Percentiles rank a stretch among this genome's conserved stretches.
phyloP scores from a whole-genome alignment of 2,329 filamentous ascomycete genomes.

The Stemphylium vesicarium region DNA sequence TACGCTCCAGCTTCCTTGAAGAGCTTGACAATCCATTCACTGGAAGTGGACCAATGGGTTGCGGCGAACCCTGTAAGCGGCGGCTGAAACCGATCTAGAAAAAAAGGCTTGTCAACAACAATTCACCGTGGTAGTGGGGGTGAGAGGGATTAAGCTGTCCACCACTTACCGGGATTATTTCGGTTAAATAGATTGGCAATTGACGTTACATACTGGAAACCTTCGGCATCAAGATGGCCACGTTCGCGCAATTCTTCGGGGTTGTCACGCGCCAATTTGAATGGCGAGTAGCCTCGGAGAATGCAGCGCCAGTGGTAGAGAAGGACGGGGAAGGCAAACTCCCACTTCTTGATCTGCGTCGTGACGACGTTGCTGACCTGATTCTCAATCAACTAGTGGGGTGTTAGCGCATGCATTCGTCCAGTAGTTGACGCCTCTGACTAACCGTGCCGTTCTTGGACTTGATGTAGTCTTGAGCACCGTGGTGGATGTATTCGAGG shows the following conservation, averaged over 20 bases:
- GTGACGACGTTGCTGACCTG: conserved; percentile 44
- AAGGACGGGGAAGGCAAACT: conserved; percentile 41
- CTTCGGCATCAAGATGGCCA: conserved; percentile 38
- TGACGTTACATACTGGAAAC: conserved; percentile 39
- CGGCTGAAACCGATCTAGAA: conserved; percentile 36
- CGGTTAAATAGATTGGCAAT: conserved; percentile 36
- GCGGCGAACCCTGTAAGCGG: conserved; percentile 36
- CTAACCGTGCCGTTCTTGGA: conserved; percentile 47
- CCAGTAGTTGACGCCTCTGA: background rate
- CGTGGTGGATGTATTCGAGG: conserved; percentile 45
- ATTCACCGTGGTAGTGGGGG: conserved; percentile 10
- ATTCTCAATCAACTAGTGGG: conserved; percentile 34
- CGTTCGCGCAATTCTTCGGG: conserved; percentile 39
- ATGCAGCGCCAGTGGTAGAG: conserved; percentile 43
- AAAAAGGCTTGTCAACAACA: background rate
- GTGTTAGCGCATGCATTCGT: conserved; percentile 16
- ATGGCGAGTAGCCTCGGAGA: conserved; percentile 41
- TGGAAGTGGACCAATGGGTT: conserved; percentile 35
- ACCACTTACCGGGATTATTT: conserved; percentile 32
- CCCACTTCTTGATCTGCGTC: conserved; percentile 45
- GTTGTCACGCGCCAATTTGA: conserved; percentile 45
- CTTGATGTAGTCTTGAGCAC: conserved; percentile 43
- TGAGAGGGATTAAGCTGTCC: background rate
- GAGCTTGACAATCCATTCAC: conserved; percentile 42
- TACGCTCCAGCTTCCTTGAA: conserved; percentile 43